Percentiles rank a stretch among this genome's conserved stretches.
Conservation (phyloP, 2,329 filamentous ascomycete species). For the Epichloe baconii region DNA sequence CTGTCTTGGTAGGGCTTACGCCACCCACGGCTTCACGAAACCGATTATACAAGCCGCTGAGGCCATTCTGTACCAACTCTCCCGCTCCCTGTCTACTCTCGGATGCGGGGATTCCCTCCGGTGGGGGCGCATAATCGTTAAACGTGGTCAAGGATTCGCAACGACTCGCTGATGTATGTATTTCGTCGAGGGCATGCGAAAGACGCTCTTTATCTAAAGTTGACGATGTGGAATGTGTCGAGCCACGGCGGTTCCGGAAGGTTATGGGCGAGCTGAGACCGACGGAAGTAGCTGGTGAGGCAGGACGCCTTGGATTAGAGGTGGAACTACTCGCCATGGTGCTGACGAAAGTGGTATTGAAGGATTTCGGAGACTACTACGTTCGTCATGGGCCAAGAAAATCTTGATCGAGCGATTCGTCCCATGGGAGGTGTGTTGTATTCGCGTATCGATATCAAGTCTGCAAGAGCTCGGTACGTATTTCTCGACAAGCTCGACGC, state of each 20-base stretch:
- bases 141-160: conserved; percentile 80
- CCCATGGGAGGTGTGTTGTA: conserved; percentile 1
- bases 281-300: conserved; percentile 14
- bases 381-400: background rate
- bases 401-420: background rate
- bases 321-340: conserved; percentile 19
- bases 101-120: conserved; percentile 39
- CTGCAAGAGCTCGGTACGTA: conserved; percentile 1
- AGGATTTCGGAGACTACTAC: conserved; percentile 4
- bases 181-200: conserved; percentile 68
- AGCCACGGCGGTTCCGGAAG: conserved; percentile 24
- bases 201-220: conserved; percentile 56
- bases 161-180: conserved; percentile 79
- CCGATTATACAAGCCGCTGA: conserved; percentile 80
- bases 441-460: conserved; percentile 3
- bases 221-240: conserved; percentile 28
- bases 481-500: conserved; percentile 1
- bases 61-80: conserved; percentile 69
- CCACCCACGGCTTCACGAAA: conserved; percentile 72
- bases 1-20: conserved; percentile 32
- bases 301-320: conserved; percentile 18
- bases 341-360: background rate
- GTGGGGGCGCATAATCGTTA: conserved; percentile 74
- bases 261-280: conserved; percentile 15
- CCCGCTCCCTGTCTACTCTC: conserved; percentile 60